Evolutionary conservation across 2,329 filamentous ascomycete genomes (phyloP).

Genomic region (Phyllosticta paracitricarpa): DNA sequence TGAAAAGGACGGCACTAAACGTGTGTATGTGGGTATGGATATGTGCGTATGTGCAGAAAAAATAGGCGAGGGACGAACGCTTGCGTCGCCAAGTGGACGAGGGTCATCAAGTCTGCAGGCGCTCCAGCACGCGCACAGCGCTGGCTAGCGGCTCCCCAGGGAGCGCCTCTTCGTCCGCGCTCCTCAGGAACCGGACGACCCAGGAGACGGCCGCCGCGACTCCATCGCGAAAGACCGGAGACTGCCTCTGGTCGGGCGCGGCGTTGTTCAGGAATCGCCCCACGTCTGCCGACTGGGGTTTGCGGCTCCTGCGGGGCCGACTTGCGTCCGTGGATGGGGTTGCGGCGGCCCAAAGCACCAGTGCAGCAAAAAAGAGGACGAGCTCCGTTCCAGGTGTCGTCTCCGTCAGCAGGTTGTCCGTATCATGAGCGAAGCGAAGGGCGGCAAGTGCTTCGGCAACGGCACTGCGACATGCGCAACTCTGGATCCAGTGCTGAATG

Average conservation of each 20-base stretch:
- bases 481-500: constrained; percentile 27
- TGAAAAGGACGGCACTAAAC: background rate
- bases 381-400: constrained; percentile 23
- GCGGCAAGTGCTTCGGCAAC: constrained; percentile 20
- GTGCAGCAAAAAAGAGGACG: constrained; percentile 24
- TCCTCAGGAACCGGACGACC: background rate
- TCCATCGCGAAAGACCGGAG: background rate
- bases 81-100: background rate
- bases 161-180: background rate
- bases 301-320: background rate
- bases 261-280: background rate
- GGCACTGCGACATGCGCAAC: constrained; percentile 17
- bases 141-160: background rate
- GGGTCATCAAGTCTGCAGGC: background rate
- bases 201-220: background rate
- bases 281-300: background rate
- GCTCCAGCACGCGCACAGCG: background rate
- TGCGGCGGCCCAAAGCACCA: constrained; percentile 24
- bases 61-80: background rate
- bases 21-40: background rate
- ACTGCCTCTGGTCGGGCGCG: background rate
- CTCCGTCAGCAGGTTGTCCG: constrained; percentile 19
- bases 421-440: constrained; percentile 20
- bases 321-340: background rate
- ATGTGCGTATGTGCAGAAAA: background rate